Conservation (phyloP, 2,329 filamentous ascomycete genomes). For the Aspergillus caelatus region DNA sequence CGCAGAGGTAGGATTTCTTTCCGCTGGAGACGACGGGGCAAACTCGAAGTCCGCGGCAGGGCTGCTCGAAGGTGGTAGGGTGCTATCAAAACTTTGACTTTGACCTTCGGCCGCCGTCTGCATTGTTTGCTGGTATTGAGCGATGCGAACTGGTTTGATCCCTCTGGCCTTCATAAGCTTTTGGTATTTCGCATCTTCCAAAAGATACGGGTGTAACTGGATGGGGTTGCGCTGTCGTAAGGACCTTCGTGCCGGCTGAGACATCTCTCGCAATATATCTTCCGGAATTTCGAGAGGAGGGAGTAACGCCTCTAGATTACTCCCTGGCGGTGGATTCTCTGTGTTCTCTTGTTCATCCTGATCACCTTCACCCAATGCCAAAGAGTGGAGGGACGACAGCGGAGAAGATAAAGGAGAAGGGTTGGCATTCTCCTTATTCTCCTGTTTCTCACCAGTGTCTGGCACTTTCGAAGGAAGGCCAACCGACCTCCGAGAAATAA, state of each 20-base stretch:
- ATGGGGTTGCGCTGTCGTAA: conserved; percentile 51
- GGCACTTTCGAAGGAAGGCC: conserved; percentile 13
- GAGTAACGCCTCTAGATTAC: conserved; percentile 20
- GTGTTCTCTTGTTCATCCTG: not conserved
- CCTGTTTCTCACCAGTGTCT: conserved; percentile 2
- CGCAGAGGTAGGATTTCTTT: conserved; percentile 8
- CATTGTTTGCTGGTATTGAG: conserved; percentile 21
- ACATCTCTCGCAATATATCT: conserved; percentile 29
- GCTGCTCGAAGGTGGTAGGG: conserved; percentile 36
- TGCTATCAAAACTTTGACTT: conserved; percentile 35
- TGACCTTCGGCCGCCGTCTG: conserved; percentile 33
- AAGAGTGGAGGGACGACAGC: conserved; percentile 32
- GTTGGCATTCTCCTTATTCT: conserved; percentile 21
- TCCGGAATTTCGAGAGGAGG: conserved; percentile 30
- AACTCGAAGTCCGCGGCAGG: conserved; percentile 33
- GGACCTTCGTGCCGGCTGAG: conserved; percentile 33
- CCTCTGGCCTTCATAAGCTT: conserved; percentile 45
- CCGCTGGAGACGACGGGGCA: conserved; percentile 30
- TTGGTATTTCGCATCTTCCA: conserved; percentile 50
- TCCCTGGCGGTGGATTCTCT: conserved; percentile 1
- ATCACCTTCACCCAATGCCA: conserved; percentile 12
- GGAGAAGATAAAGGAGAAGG: conserved; percentile 43
- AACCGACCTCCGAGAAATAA: conserved; percentile 20
- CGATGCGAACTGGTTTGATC: conserved; percentile 44
- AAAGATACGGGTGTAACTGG: conserved; percentile 51